A percentile compares a stretch with the other conserved stretches of the same genome.
Evolutionary conservation across 2,329 filamentous ascomycete species (phyloP).

Genomic region (Salinomyces thailandicus): DNA sequence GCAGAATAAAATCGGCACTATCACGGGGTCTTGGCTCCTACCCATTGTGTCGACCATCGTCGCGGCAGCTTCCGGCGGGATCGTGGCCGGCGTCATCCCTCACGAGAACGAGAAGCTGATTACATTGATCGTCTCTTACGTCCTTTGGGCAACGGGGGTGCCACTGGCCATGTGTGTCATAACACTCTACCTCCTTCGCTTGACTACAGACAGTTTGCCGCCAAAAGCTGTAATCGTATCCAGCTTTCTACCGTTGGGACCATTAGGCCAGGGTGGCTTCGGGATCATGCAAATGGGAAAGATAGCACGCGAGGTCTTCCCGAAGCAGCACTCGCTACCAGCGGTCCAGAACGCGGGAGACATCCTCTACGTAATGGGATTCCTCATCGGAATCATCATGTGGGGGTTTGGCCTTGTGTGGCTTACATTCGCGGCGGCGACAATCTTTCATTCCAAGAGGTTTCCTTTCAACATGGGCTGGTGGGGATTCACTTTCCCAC

Average conservation of each 20-base stretch:
- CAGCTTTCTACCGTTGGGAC: conserved; percentile 56
- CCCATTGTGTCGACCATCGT: conserved; percentile 58
- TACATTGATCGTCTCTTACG: conserved; percentile 54
- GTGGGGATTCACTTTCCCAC: conserved; percentile 52
- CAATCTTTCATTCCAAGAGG: conserved; percentile 30
- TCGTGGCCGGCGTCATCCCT: conserved; percentile 47
- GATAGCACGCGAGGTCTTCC: conserved; percentile 32
- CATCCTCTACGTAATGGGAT: conserved; percentile 49
- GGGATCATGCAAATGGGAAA: conserved; percentile 40
- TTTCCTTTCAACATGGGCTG: conserved; percentile 55
- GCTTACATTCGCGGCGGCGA: conserved; percentile 44
- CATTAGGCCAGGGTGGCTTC: conserved; percentile 33
- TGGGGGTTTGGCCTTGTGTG: conserved; percentile 47
- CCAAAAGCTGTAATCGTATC: conserved; percentile 57
- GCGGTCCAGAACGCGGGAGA: conserved; percentile 35
- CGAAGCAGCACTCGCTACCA: conserved; percentile 27
- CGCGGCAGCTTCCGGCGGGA: conserved; percentile 51
- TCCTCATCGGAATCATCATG: conserved; percentile 41
- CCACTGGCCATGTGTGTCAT: conserved; percentile 53
- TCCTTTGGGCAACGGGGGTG: conserved; percentile 57
- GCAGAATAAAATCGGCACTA: conserved; percentile 33
- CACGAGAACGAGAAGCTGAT: conserved; percentile 45
- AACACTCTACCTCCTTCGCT: conserved; percentile 58
- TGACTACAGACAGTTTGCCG: conserved; percentile 56
- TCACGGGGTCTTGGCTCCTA: conserved; percentile 55